Conservation (phyloP, 2,329 filamentous ascomycete species). For the Ascochyta fabae region DNA sequence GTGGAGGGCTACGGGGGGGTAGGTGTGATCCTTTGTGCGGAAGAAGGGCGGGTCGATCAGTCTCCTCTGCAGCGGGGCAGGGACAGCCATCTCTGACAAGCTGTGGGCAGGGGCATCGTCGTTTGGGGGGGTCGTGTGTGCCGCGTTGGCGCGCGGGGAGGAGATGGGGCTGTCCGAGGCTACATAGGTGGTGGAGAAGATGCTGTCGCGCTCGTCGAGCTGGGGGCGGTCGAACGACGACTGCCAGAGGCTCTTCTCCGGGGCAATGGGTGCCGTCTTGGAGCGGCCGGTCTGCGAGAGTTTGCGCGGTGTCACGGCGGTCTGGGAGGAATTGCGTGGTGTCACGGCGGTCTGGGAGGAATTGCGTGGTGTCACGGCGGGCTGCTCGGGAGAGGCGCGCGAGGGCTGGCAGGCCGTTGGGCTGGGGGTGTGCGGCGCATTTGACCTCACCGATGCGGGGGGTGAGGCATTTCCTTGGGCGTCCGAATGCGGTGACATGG, state of each 20-base stretch:
- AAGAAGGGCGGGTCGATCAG: conserved; percentile 42
- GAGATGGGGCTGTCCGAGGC: conserved; percentile 56
- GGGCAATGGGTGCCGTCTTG: conserved; percentile 45
- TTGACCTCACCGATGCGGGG: conserved; percentile 50
- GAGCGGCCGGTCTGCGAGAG: conserved; percentile 49
- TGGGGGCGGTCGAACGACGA: conserved; percentile 55
- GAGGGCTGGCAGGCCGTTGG: conserved; percentile 27
- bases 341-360: too few relatives aligned
- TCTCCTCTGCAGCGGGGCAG: conserved; percentile 39
- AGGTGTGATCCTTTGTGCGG: conserved; percentile 39
- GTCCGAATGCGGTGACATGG: conserved; percentile 51
- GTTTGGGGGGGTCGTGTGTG: conserved; percentile 22
- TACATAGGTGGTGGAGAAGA: conserved; percentile 68
- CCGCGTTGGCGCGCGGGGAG: conserved; percentile 44
- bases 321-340: too few relatives aligned
- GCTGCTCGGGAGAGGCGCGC: conserved; percentile 12
- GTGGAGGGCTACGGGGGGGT: conserved; percentile 32
- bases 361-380: background rate
- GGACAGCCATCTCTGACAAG: conserved; percentile 39
- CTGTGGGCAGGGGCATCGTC: conserved; percentile 39
- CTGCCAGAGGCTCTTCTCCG: conserved; percentile 44
- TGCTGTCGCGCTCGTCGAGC: conserved; percentile 67
- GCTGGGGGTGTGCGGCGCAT: conserved; percentile 28
- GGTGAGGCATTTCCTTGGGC: conserved; percentile 49
- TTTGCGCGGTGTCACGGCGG: background rate